Base-by-base conservation (phyloP, 768 basidiomycete genomes). In the Sistotremastrum niveocremeum region DNA sequence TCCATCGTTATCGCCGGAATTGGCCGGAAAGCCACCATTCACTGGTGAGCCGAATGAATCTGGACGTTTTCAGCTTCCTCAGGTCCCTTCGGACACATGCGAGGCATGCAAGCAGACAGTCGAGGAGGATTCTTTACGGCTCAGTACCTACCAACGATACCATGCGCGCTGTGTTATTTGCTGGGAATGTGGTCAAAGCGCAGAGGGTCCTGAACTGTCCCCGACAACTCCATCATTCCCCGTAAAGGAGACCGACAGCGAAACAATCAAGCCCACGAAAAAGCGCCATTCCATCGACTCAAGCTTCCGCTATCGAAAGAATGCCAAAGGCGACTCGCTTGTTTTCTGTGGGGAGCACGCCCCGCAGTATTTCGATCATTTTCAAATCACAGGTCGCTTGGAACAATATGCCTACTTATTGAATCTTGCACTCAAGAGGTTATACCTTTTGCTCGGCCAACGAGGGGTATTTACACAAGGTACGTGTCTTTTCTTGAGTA, bases 381-480 rank as follows among this genome's bases (percentile, higher is more conserved):
- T 98, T 64, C 84, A 87, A 57, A 73, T 86, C 11, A 94, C 95
- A 9, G 89, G 91, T 49, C 72, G 94, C 47, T 65, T 99, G 52
- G 95, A 99, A 67, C 95, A 99, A 60, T 99, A 95, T 61, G 88
- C 95, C 2, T 99, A 93, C 70, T 65, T 99, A 47, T 69, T 99
- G 44, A 97, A 97, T 58, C 94, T 98, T 29, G 95, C 94, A 12
- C 69, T 99, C 46, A 72, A 93, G 53, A 75, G 94, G 57, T 68
- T 99, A 45, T 98, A 91, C 63, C 73, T 87, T 32, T 72, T 86
- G 35, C 65, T 88, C 56, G 86, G 84, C 69, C 84, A 85, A 64
- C 79, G 86, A 55, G 91, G 91, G 7, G 87, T 90, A 35, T 84
- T 94, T 28, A 49, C 34, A 4, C 80, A 84, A 46, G 74, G 86